Base-by-base conservation (phyloP, 2,329 filamentous ascomycete genomes). In the Albifimbria verrucaria region DNA sequence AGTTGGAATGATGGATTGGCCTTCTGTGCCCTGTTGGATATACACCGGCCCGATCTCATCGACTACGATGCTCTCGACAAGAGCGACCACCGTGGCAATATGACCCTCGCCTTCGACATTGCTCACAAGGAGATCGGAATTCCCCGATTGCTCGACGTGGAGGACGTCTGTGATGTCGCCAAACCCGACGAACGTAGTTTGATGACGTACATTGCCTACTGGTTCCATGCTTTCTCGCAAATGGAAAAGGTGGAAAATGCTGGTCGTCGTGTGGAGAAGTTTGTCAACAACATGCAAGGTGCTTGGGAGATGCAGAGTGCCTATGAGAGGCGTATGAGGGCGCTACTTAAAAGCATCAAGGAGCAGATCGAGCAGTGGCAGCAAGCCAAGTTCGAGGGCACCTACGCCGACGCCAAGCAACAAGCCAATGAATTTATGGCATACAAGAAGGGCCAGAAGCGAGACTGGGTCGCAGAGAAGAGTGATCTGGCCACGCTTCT, bases 191-290 rank as follows among this genome's bases (percentile, higher is more conserved):
- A 99, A 73, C 87, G 91, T 63, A 95, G 90, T 69, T 80, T 99
- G 68, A 99, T 99, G 94, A 99, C 94, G 1, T 99, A 99, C 72
- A 99, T 99, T 64, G 94, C 94, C 59, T 99, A 99, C 77, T 99
- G 94, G 94, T 99, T 99, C 81, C 94, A 99, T 68, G 94, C 94
- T 62, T 99, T 99, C 70, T 97, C 93, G 25, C 93, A 97, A 67
- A 95, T 99, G 87, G 94, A 99, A 75, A 89, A 93, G 69, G 94
- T 99, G 9, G 94, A 99, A 72, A 99, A 99, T 68, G 94, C 94
- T 4, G 94, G 94, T 5, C 85, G 94, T 56, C 85, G 94, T 61
- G 94, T 99, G 5, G 94, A 99, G 76, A 99, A 99, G 73, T 99
- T 99, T 66, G 90, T 99, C 62, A 91, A 90, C 68, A 97, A 94